Evolutionary conservation across 495 filamentous ascomycete genomes (phyloP).

Genomic region (Penicillium verhagenii): DNA sequence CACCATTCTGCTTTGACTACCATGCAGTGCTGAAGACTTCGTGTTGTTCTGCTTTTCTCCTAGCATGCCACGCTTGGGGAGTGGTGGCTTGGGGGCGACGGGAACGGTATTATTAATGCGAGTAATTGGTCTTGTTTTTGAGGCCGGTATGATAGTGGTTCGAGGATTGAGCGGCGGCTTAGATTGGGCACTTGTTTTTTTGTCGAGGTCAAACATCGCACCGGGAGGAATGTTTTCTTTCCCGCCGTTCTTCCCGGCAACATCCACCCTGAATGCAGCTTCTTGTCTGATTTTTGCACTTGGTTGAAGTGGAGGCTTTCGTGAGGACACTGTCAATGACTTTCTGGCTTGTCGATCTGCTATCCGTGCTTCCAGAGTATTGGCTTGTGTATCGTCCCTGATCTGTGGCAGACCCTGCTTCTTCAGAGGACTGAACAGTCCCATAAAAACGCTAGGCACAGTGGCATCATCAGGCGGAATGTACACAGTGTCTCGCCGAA

Average conservation of each 20-base stretch:
- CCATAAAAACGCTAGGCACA: conserved; percentile 42
- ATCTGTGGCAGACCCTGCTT: conserved; percentile 1
- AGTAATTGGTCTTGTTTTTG: conserved; percentile 8
- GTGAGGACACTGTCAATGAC: conserved; percentile 26
- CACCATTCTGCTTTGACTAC: neutral
- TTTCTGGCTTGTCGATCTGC: conserved; percentile 30
- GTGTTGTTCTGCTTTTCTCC: conserved; percentile 13
- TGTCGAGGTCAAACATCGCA: conserved; percentile 11
- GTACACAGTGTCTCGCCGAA: conserved; percentile 40
- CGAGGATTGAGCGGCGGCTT: neutral
- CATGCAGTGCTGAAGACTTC: neutral
- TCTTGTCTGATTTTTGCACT: conserved; percentile 35
- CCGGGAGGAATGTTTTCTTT: conserved; percentile 52
- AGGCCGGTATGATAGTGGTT: neutral
- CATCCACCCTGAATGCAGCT: conserved; percentile 25
- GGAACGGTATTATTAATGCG: conserved; percentile 6
- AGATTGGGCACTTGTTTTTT: conserved; percentile 8
- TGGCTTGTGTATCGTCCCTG: conserved; percentile 21
- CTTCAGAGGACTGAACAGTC: conserved; percentile 38
- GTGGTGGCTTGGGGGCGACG: neutral
- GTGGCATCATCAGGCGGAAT: conserved; percentile 43
- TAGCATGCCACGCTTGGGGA: conserved; percentile 6
- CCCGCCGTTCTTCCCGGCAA: conserved; percentile 42
- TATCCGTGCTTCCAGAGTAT: conserved; percentile 26
- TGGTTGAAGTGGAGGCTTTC: conserved; percentile 37